A percentile compares a stretch with the other conserved stretches of the same genome.
Evolutionary conservation across 78 protist genomes (phyloP).

Genomic region (Dictyostelium purpureum): DNA sequence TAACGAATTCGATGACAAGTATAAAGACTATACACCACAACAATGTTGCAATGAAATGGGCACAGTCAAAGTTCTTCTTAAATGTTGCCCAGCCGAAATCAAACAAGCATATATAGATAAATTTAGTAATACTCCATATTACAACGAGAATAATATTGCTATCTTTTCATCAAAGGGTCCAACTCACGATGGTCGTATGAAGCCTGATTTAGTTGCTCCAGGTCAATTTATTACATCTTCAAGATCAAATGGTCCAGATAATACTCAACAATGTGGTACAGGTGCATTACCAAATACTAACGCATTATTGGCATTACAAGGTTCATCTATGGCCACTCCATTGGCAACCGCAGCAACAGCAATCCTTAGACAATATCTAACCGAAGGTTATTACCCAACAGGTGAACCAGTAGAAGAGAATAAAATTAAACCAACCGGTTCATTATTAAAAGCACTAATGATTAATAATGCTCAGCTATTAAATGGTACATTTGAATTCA

Average conservation of each 20-base stretch:
- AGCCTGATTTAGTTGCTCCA: conserved; percentile 87
- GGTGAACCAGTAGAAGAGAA: conserved; percentile 9
- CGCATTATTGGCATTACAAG: conserved; percentile 26
- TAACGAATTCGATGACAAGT: background rate
- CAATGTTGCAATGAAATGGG: conserved; percentile 9
- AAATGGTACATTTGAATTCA: conserved; percentile 40
- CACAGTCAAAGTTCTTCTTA: background rate
- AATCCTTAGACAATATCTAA: conserved; percentile 80
- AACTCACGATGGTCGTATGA: conserved; percentile 79
- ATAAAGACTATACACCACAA: background rate
- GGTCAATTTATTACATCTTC: conserved; percentile 69
- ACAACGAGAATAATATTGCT: conserved; percentile 33
- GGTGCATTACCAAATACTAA: conserved; percentile 10
- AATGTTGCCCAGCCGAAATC: conserved; percentile 5
- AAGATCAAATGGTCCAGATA: conserved; percentile 34
- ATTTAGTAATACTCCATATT: background rate
- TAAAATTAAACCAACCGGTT: conserved; percentile 49
- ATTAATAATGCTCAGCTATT: conserved; percentile 75
- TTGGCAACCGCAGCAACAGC: conserved; percentile 80
- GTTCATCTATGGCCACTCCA: conserved; percentile 93
- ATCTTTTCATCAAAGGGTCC: conserved; percentile 82
- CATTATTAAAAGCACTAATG: conserved; percentile 81
- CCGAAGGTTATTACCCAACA: conserved; percentile 68
- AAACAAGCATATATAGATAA: background rate
- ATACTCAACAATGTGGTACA: conserved; percentile 49